Base-by-base conservation (phyloP, 345 rosid species). In the Syzygium aqueum region DNA sequence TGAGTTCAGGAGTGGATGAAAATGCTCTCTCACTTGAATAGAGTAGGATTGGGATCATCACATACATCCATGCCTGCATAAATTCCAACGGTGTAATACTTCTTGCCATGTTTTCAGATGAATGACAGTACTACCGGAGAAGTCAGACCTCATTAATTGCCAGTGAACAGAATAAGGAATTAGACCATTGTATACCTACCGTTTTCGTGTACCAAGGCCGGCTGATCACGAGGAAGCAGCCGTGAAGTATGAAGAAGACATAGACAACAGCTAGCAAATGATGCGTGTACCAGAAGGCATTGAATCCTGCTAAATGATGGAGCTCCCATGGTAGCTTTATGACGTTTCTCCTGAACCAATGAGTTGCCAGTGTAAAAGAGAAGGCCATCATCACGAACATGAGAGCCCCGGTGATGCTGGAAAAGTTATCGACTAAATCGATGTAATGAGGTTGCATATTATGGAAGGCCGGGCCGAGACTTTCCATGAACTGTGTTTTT, bases 281-380 rank as follows among this genome's bases (percentile, higher is more conserved):
- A 89, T 97, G 99, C 23, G 99, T 92, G 89, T 95, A 96, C 99
- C 99, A 96, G 87, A 97, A 96, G 78, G 99, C 88, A 91, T 97
- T 97, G 89, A 97, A 97, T 46, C 99, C 99, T 3, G 97, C 97
- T 77, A 96, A 87, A 56, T 88, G 85, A 89, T 91, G 94, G 87
- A 96, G 92, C 27, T 91, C 91, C 59, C 93, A 89, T 0, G 98
- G 98, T 85, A 95, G 88, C 88, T 93, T 96, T 56, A 97, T 89
- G 30, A 93, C 90, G 84, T 94, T 97, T 87, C 90, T 90, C 85
- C 99, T 88, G 85, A 97, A 97, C 52, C 89, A 91, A 87, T 91
- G 95, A n/a, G 94, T 94, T 1, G 98, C 98, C 10, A 97, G 91
- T 1, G 95, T 94, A 85, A 95, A 97, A 17, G 96, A 92, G 77